These are phyloP conservation scores for Exsudoporus floridanus DNA, from an alignment of 1,284 basidiomycete species.

Conservation along the genomic window DNA sequence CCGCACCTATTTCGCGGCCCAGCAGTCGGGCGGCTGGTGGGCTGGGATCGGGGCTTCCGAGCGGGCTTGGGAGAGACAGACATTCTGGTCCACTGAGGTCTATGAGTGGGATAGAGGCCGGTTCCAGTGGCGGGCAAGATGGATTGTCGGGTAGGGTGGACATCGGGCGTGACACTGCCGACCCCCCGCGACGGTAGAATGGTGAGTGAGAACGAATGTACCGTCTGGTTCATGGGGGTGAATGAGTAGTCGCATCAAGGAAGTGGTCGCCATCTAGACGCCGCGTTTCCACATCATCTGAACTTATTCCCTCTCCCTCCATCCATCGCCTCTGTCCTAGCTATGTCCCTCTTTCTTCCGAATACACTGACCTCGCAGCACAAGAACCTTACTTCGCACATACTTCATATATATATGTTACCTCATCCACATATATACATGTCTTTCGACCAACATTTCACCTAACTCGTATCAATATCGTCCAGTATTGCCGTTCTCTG, in stretches of 20 bases:
- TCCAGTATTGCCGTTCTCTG: not conserved
- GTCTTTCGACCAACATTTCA: not conserved
- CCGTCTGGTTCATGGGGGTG: not conserved
- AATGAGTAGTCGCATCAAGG: not conserved
- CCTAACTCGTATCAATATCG: not conserved
- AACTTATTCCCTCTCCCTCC: not conserved
- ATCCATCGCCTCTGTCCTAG: not conserved
- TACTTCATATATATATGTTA: not conserved
- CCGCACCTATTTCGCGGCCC: constrained; percentile 10
- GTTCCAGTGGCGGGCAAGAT: constrained; percentile 11
- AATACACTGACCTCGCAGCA: not conserved
- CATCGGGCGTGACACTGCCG: constrained; percentile 14
- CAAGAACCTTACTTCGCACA: not conserved
- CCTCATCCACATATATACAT: not conserved
- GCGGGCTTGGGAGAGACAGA: constrained; percentile 19
- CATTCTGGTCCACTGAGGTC: constrained; percentile 17
- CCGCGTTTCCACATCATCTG: not conserved
- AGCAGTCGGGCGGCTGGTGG: constrained; percentile 6
- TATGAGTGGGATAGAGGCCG: constrained; percentile 18
- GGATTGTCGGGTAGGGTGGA: constrained; percentile 16
- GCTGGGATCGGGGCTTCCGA: constrained; percentile 10
- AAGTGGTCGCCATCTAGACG: not conserved
- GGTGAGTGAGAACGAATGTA: constrained; percentile 3
- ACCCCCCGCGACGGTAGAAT: constrained; percentile 9
- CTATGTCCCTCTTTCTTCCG: too few species aligned